Conservation (phyloP, 1,284 basidiomycete genomes). For the Rhizoctonia solani region DNA sequence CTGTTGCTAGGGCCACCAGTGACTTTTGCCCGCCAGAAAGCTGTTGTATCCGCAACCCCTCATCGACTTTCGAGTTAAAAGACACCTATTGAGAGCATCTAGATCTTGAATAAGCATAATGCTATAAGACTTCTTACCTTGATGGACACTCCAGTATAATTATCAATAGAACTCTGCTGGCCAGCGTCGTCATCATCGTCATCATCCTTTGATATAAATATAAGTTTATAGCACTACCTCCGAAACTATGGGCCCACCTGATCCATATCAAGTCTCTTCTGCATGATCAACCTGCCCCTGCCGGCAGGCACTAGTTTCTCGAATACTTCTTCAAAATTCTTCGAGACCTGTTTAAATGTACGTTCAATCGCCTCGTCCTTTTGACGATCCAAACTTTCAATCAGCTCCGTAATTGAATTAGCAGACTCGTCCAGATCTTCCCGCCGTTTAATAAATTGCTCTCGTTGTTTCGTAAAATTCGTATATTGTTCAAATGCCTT, state of each 20-base stretch:
- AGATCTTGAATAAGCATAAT: neutral
- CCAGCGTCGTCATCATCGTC: slow-evolving; percentile 70
- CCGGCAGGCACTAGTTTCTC: slow-evolving; percentile 97
- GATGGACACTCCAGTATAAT: slow-evolving; percentile 96
- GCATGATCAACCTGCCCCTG: slow-evolving; percentile 87
- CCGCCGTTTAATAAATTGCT: slow-evolving; percentile 83
- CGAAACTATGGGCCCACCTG: slow-evolving; percentile 56
- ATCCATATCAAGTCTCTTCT: slow-evolving; percentile 71
- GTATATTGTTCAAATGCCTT: slow-evolving; percentile 99
- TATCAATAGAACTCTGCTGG: slow-evolving; percentile 80
- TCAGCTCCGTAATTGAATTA: slow-evolving; percentile 89
- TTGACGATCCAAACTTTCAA: slow-evolving; percentile 91
- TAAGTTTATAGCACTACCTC: neutral
- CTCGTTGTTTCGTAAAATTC: slow-evolving; percentile 96
- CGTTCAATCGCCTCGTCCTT: slow-evolving; percentile 99
- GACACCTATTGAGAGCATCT: slow-evolving; percentile 65
- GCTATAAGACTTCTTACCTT: slow-evolving; percentile 56
- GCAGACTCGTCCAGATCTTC: slow-evolving; percentile 91
- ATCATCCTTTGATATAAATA: slow-evolving; percentile 56
- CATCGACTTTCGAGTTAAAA: slow-evolving; percentile 97
- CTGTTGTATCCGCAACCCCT: slow-evolving; percentile 94
- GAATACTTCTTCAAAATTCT: slow-evolving; percentile 96
- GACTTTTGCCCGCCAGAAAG: slow-evolving; percentile 98
- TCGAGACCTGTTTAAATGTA: slow-evolving; percentile 97
- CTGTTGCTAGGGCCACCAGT: slow-evolving; percentile 91